phyloP scores from a whole-genome alignment of 352 stramenopile genomes.

The Thalassiosira gravida region DNA sequence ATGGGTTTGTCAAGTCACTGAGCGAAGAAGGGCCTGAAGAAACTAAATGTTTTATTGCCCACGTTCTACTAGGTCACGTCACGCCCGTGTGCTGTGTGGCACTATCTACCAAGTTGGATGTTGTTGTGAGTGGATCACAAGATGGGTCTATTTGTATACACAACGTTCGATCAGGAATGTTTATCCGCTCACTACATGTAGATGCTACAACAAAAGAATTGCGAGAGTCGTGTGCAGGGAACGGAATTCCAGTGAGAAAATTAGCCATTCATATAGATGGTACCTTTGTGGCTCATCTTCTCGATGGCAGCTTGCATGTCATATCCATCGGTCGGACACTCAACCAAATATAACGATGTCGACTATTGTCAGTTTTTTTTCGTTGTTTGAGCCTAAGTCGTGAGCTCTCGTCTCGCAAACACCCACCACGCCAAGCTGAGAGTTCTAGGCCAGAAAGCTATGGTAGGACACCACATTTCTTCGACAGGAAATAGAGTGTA shows the following conservation, averaged over 20 bases:
- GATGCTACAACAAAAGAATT: conserved; percentile 52
- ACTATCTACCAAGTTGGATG: conserved; percentile 83
- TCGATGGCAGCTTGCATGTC: conserved; percentile 66
- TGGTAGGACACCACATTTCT: too few species aligned
- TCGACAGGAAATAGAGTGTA: too few species aligned
- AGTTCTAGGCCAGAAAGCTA: too few species aligned
- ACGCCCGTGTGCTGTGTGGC: conserved; percentile 73
- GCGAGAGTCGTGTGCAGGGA: conserved; percentile 48
- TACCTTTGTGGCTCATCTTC: conserved; percentile 72
- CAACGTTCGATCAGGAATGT: conserved; percentile 81
- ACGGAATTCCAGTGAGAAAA: conserved; percentile 54
- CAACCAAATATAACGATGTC: too few species aligned
- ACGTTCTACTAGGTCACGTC: conserved; percentile 72
- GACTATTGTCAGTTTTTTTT: too few species aligned
- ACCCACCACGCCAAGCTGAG: too few species aligned
- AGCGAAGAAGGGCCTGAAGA: conserved; percentile 43
- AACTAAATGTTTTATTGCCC: conserved; percentile 68
- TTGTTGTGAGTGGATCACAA: conserved; percentile 80
- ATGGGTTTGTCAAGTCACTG: conserved; percentile 79
- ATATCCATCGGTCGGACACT: conserved; percentile 83
- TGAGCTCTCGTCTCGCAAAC: too few species aligned
- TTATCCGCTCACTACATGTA: conserved; percentile 76
- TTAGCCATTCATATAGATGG: conserved; percentile 73
- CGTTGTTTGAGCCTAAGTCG: too few species aligned
- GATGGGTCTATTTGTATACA: conserved; percentile 87